phyloP scores from a whole-genome alignment of 1,284 basidiomycete genomes.

The Fereydounia khargensis region DNA sequence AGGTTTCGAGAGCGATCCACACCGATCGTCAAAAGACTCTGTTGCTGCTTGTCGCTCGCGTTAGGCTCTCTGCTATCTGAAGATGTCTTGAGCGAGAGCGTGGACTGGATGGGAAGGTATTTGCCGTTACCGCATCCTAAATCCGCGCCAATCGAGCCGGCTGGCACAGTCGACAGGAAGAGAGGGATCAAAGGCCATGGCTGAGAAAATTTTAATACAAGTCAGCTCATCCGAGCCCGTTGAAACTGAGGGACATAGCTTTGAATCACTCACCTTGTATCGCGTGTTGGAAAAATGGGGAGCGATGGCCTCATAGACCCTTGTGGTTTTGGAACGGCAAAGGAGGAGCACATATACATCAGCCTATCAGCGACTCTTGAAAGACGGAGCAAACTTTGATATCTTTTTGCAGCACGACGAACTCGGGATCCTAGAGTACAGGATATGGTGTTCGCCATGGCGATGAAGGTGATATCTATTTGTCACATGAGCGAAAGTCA shows the following conservation, averaged over 20 bases:
- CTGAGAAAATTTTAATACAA: no score
- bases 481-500: no score
- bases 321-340: no score
- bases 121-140: conserved; percentile 97
- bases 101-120: conserved; percentile 66
- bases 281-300: conserved; percentile 87
- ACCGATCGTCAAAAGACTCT: conserved; percentile 42
- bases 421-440: no score
- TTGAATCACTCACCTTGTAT: conserved; percentile 79
- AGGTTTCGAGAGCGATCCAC: conserved; percentile 73
- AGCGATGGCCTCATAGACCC: conserved; percentile 85
- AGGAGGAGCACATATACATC: no score
- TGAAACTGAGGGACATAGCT: no score
- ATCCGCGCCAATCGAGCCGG: conserved; percentile 83
- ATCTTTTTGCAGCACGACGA: no score
- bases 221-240: no score
- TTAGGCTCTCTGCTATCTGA: not conserved
- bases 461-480: no score
- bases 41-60: conserved; percentile 1
- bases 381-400: no score
- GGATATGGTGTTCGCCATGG: no score
- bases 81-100: conserved; percentile 5
- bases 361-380: no score
- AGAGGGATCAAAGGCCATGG: conserved; percentile 89
- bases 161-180: conserved; percentile 73